A percentile compares a stretch with the other conserved stretches of the same genome.
phyloP scores from a whole-genome alignment of 208 protist species.

The Trypanosoma cruzi region DNA sequence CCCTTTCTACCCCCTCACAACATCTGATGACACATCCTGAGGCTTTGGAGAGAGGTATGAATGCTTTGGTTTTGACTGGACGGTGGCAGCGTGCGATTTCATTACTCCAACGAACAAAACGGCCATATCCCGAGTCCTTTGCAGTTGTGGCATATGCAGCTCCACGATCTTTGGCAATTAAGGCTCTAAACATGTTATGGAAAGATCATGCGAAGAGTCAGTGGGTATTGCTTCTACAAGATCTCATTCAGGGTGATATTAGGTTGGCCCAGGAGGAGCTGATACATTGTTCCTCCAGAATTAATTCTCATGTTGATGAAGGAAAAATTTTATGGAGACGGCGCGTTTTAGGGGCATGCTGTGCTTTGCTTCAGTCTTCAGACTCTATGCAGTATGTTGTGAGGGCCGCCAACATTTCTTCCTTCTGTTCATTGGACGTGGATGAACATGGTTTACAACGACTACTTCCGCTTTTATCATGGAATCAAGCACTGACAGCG shows the following conservation, averaged over 20 bases:
- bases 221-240: slow-evolving; percentile 35
- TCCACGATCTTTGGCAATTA: slow-evolving; percentile 6
- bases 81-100: slow-evolving; percentile 29
- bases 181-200: slow-evolving; percentile 23
- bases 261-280: slow-evolving; percentile 27
- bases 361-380: slow-evolving; percentile 50
- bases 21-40: slow-evolving; percentile 10
- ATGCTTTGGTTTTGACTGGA: slow-evolving; percentile 20
- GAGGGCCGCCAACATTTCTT: slow-evolving; percentile 27
- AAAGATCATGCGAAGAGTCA: slow-evolving; percentile 19
- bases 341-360: slow-evolving; percentile 56
- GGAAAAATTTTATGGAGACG: slow-evolving; percentile 20
- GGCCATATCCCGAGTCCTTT: slow-evolving; percentile 25
- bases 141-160: slow-evolving; percentile 24
- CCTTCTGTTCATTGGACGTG: slow-evolving; percentile 49
- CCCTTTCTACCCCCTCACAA: slow-evolving; percentile 20
- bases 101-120: slow-evolving; percentile 5
- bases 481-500: slow-evolving; percentile 28
- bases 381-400: slow-evolving; percentile 46
- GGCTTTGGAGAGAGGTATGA: slow-evolving; percentile 22
- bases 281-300: not conserved
- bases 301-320: not conserved
- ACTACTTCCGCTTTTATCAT: slow-evolving; percentile 55
- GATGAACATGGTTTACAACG: slow-evolving; percentile 74
- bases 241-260: slow-evolving; percentile 41